These are phyloP conservation scores for Inga oerstediana DNA, from an alignment of 306 rosid genomes.

Conservation along the genomic window DNA sequence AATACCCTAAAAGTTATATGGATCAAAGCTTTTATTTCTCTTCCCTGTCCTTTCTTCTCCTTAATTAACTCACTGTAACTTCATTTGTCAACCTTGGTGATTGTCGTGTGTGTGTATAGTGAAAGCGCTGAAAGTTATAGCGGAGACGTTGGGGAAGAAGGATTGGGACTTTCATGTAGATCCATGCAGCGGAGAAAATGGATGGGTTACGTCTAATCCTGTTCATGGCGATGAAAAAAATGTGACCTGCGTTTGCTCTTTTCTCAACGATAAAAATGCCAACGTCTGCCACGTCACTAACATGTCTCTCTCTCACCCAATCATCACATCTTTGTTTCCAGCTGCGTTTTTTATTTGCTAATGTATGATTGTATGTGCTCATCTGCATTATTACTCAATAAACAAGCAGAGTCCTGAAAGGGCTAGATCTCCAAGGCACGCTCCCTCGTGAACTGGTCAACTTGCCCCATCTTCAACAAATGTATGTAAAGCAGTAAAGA, in stretches of 20 bases:
- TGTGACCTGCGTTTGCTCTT: constrained; percentile 55
- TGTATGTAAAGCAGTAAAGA: constrained; percentile 43
- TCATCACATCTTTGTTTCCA: background rate
- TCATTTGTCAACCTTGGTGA: background rate
- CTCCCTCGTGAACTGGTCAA: constrained; percentile 53
- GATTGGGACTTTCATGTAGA: constrained; percentile 49
- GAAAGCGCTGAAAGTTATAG: constrained; percentile 41
- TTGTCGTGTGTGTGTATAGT: background rate
- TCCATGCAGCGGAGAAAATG: constrained; percentile 46
- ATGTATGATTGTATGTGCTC: no score
- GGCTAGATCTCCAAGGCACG: constrained; percentile 56
- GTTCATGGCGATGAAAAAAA: constrained; percentile 22
- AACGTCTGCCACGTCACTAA: constrained; percentile 59
- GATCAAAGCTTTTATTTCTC: background rate
- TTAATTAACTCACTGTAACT: no score
- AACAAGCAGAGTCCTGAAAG: constrained; percentile 46
- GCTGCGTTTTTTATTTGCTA: background rate
- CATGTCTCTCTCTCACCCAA: constrained; percentile 44
- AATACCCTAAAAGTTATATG: no score
- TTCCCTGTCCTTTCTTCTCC: background rate
- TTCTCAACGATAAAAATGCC: background rate
- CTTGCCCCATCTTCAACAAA: constrained; percentile 54
- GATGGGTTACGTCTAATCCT: constrained; percentile 41
- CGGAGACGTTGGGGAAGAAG: constrained; percentile 40
- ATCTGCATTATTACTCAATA: background rate